Base-by-base conservation (phyloP, 2,329 filamentous ascomycete species). In the Colletotrichum acutatum region DNA sequence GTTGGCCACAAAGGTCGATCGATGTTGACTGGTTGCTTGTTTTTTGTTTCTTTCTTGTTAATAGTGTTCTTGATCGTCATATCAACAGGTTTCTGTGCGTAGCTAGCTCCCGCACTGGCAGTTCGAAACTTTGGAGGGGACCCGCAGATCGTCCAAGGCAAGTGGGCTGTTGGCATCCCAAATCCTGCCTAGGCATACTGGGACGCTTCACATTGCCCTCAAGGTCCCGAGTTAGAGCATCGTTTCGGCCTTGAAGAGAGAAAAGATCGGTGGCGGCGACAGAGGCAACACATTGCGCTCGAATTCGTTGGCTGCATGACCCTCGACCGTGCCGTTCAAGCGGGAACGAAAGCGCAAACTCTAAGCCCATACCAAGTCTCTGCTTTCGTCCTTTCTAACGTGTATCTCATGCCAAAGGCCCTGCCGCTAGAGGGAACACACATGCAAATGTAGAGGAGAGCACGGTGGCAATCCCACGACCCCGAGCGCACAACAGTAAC, bases 311-410 rank as follows among this genome's bases (percentile, higher is more conserved):
- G 66, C 60, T 72, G 66, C 66, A 66, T 72, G 60, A 56, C 66
- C 70, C 16, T 72, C 66, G 60, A 26, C 70, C 70, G 70, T 70
- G 70, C 60, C 70, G 66, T 72, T 72, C 66, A 70, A 72, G 66
- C 70, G 70, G 70, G 66, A 49, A 72, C 66, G 56, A 70, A 52
- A n/a, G 70, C 56, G 60, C 37, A 65, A 72, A 72, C 60, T 69
- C 34, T 60, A 70, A 70, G 24, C 16, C 26, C 49, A 24, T 16
- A 49, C 34, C 59, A 49, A 32, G 7, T 61, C 5, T 54, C 66
- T 65, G 66, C 59, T 72, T 72, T 70, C 66, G 60, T 70, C 66
- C 60, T 37, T 60, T 22, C 46, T 28, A 56, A 54, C 6, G 53
- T 54, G 16, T 22, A 56, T 67, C 56, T 61, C 62, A 28, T 26